Percentiles rank a stretch among this genome's conserved stretches.
phyloP scores from a whole-genome alignment of 164 flowering plant species.

The Aristolochia californica region DNA sequence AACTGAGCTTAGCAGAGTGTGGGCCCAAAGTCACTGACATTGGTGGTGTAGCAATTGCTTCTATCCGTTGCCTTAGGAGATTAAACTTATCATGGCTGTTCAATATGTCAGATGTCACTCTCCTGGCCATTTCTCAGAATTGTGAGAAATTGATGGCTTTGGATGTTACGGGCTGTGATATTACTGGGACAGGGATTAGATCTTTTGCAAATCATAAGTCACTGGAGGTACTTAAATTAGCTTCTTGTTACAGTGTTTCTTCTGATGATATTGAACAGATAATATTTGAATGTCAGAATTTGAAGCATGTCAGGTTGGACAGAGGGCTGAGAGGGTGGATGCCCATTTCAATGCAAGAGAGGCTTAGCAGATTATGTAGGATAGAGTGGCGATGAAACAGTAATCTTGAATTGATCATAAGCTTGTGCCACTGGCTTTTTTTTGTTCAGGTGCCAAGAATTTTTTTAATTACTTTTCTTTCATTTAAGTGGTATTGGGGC shows the following conservation, averaged over 20 bases:
- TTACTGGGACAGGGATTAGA: constrained; percentile 7
- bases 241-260: constrained; percentile 8
- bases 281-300: constrained; percentile 7
- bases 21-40: constrained; percentile 11
- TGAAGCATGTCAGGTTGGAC: constrained; percentile 9
- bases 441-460: too few species aligned
- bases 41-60: constrained; percentile 5
- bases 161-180: constrained; percentile 9
- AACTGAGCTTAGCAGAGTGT: constrained; percentile 11
- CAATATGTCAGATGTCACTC: constrained; percentile 6
- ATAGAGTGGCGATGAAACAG: constrained; percentile 5
- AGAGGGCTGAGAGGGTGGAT: constrained; percentile 11
- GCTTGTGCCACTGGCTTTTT: too few species aligned
- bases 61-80: constrained; percentile 2
- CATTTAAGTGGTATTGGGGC: too few species aligned
- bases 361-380: constrained; percentile 2
- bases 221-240: constrained; percentile 4
- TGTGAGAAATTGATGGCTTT: constrained; percentile 3
- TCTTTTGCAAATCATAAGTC: constrained; percentile 5
- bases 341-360: constrained; percentile 2
- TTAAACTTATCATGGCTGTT: constrained; percentile 11
- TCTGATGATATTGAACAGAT: constrained; percentile 7
- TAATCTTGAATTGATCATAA: not conserved
- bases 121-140: constrained; percentile 8
- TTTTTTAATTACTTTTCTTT: too few species aligned